Evolutionary conservation across 1,139 yeast genomes (phyloP).

Genomic region (Scheffersomyces illinoinensis): DNA sequence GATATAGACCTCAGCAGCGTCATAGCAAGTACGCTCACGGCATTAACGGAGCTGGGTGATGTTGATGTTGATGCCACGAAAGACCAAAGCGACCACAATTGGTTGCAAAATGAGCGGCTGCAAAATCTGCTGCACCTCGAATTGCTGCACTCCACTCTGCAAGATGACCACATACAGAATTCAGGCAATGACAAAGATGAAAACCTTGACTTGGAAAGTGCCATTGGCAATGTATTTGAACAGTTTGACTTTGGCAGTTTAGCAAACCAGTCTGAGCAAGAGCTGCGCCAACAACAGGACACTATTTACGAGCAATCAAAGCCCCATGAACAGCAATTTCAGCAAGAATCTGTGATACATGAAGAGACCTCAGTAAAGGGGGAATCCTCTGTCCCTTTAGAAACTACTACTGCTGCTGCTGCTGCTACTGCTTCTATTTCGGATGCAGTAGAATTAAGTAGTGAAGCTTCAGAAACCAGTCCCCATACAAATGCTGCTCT

Average conservation of each 20-base stretch:
- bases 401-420: neutral
- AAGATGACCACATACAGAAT: neutral
- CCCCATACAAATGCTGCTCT: neutral
- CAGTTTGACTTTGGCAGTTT: constrained; percentile 22
- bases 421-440: neutral
- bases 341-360: neutral
- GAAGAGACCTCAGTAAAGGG: neutral
- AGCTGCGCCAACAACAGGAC: neutral
- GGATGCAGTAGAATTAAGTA: neutral
- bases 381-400: constrained; percentile 2
- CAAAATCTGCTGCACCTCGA: neutral
- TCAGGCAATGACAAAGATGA: constrained; percentile 2
- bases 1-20: constrained; percentile 12
- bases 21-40: constrained; percentile 12
- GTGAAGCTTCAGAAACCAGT: neutral
- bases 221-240: constrained; percentile 42
- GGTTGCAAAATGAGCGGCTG: constrained; percentile 10
- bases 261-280: neutral
- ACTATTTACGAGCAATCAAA: neutral
- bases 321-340: neutral
- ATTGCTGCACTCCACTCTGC: neutral
- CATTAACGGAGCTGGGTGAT: constrained; percentile 4
- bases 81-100: neutral
- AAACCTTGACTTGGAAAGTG: constrained; percentile 31
- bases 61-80: neutral